These are phyloP conservation scores for Fraxinus excelsior DNA, from an alignment of 257 asterid species.

Conservation along the genomic window DNA sequence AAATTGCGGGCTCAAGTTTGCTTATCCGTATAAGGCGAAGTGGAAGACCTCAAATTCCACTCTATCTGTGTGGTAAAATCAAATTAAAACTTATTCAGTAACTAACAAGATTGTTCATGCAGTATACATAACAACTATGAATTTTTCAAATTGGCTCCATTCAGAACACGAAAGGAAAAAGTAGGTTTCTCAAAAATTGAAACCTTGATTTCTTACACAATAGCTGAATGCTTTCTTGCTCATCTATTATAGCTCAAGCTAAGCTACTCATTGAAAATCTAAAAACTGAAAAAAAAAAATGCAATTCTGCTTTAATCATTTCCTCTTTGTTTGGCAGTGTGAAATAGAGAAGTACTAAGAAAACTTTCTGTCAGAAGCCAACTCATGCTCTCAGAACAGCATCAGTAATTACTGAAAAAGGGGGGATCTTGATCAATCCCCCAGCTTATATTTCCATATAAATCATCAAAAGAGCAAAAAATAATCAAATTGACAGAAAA, in stretches of 20 bases:
- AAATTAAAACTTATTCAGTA: slow-evolving; percentile 1
- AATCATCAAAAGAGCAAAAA: neutral
- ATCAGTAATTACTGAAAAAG: slow-evolving; percentile 4
- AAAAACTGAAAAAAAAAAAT: neutral
- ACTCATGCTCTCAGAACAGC: slow-evolving; percentile 2
- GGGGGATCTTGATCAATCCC: neutral
- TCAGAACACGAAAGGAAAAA: too few species aligned
- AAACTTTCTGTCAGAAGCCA: neutral
- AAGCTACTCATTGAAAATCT: neutral
- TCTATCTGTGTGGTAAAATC: slow-evolving; percentile 4
- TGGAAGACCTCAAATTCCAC: slow-evolving; percentile 21
- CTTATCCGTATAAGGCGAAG: neutral
- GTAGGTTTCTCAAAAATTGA: slow-evolving; percentile 1
- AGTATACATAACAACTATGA: neutral
- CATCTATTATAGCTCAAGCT: neutral
- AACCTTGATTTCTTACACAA: neutral
- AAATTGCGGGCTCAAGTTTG: slow-evolving; percentile 18
- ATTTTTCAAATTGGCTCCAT: neutral
- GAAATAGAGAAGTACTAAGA: neutral
- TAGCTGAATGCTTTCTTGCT: neutral
- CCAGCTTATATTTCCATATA: neutral
- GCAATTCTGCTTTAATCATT: neutral
- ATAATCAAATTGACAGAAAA: slow-evolving; percentile 8
- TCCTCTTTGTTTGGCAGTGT: neutral
- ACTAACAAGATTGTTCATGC: neutral